Conservation (phyloP, 1,139 yeast genomes). For the Saccharomycopsis hybrid region DNA sequence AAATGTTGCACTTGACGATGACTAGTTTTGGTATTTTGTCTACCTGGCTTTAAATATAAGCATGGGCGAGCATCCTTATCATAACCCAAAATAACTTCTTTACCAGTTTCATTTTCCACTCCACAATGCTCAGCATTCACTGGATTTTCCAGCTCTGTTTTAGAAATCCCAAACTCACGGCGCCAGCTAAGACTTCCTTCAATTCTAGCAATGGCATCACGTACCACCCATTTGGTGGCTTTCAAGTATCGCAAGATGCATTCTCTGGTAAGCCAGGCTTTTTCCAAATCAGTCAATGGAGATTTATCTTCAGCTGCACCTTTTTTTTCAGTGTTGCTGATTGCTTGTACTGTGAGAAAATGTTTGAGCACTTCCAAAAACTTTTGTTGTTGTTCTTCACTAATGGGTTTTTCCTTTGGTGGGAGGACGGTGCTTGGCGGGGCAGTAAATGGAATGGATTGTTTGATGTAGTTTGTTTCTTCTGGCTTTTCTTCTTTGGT, state of each 20-base stretch:
- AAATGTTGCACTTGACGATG: constrained; percentile 86
- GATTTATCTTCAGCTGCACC: constrained; percentile 22
- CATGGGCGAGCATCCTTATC: constrained; percentile 85
- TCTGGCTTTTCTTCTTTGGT: constrained; percentile 6
- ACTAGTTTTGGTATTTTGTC: constrained; percentile 84
- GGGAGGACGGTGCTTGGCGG: constrained; percentile 41
- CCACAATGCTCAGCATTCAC: constrained; percentile 58
- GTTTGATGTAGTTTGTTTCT: constrained; percentile 1
- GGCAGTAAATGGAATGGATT: constrained; percentile 37
- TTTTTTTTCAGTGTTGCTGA: constrained; percentile 28
- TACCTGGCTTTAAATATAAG: constrained; percentile 79
- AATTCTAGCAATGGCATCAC: constrained; percentile 64
- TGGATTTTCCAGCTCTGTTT: constrained; percentile 26
- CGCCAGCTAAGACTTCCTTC: constrained; percentile 81
- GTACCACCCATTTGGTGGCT: constrained; percentile 81
- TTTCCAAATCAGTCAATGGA: constrained; percentile 53
- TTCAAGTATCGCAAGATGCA: constrained; percentile 80
- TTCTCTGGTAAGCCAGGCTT: constrained; percentile 84
- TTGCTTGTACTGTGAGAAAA: constrained; percentile 41
- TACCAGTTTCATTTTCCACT: constrained; percentile 80
- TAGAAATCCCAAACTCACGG: constrained; percentile 76
- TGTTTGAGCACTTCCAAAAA: constrained; percentile 52
- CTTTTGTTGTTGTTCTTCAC: constrained; percentile 46
- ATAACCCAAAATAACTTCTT: constrained; percentile 78
- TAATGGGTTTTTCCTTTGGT: constrained; percentile 46